These are phyloP conservation scores for Colletotrichum falcatum DNA, from an alignment of 2,329 filamentous ascomycete species.

Conservation along the genomic window DNA sequence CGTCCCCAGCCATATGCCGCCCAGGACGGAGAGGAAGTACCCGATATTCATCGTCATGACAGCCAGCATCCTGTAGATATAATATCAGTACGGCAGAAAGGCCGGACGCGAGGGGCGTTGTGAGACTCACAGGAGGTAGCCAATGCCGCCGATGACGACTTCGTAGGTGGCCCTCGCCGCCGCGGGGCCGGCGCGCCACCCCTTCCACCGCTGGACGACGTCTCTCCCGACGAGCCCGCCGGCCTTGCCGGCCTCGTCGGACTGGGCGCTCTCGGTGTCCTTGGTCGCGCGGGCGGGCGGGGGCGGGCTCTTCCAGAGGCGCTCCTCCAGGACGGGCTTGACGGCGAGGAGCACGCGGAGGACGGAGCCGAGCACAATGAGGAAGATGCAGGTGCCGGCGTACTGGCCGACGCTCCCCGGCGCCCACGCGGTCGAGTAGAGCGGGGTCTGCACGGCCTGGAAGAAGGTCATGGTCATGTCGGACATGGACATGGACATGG, in stretches of 20 bases:
- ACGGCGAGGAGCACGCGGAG: slow-evolving; percentile 80
- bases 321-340: slow-evolving; percentile 71
- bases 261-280: not conserved
- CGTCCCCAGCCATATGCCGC: slow-evolving; percentile 82
- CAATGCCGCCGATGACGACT: slow-evolving; percentile 74
- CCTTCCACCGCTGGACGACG: slow-evolving; percentile 24
- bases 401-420: slow-evolving; percentile 78
- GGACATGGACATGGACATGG: slow-evolving; percentile 52
- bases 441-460: slow-evolving; percentile 65
- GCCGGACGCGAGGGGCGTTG: no score
- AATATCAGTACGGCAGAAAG: not conserved
- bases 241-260: not conserved
- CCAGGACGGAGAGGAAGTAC: slow-evolving; percentile 83
- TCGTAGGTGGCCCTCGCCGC: slow-evolving; percentile 41
- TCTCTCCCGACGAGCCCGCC: slow-evolving; percentile 6
- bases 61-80: slow-evolving; percentile 83
- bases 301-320: slow-evolving; percentile 52
- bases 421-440: slow-evolving; percentile 77
- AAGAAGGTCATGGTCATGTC: slow-evolving; percentile 63
- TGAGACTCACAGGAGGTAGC: slow-evolving; percentile 86
- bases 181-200: slow-evolving; percentile 40
- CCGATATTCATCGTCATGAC: slow-evolving; percentile 92
- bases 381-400: slow-evolving; percentile 91
- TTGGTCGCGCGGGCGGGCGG: slow-evolving; percentile 11
- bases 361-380: slow-evolving; percentile 79